Percentiles rank a stretch among this genome's conserved stretches.
These are phyloP conservation scores for Trichodelitschia bisporula DNA, from an alignment of 495 filamentous ascomycete genomes.

Conservation along the genomic window DNA sequence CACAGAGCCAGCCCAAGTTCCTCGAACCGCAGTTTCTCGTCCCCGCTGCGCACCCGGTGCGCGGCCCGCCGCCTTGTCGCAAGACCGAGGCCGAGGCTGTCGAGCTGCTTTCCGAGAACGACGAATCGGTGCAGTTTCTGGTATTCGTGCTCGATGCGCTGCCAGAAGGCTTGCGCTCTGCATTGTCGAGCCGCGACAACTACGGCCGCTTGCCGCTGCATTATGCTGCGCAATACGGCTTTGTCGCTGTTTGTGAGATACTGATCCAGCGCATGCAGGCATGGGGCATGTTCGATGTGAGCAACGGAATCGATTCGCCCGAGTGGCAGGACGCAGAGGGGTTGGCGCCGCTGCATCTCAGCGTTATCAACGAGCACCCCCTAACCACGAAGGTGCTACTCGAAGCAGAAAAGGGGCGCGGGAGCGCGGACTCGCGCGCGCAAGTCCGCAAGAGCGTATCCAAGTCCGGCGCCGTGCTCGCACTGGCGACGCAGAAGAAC, in stretches of 20 bases:
- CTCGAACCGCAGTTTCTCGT: conserved; percentile 36
- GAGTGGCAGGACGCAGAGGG: conserved; percentile 86
- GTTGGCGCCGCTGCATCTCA: conserved; percentile 72
- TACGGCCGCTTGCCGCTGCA: conserved; percentile 77
- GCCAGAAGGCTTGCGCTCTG: conserved; percentile 37
- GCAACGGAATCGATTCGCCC: conserved; percentile 59
- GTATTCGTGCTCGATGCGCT: conserved; percentile 47
- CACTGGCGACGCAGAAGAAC: conserved; percentile 66
- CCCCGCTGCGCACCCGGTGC: conserved; percentile 42
- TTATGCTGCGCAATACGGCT: conserved; percentile 88
- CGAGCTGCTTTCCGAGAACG: conserved; percentile 37
- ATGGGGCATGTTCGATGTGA: conserved; percentile 70
- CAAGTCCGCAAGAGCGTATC: conserved; percentile 40
- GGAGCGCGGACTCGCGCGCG: conserved; percentile 28
- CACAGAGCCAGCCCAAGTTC: conserved; percentile 17
- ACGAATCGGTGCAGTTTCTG: conserved; percentile 52
- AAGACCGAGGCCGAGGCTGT: conserved; percentile 16
- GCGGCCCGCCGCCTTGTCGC: conserved; percentile 29
- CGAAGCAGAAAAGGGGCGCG: conserved; percentile 50
- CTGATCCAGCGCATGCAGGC: conserved; percentile 68
- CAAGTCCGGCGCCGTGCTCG: conserved; percentile 74
- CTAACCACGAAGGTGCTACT: conserved; percentile 61
- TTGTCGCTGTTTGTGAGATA: conserved; percentile 65
- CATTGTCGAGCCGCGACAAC: conserved; percentile 42
- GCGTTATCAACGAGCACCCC: conserved; percentile 75